These are phyloP conservation scores for Nannochloropsis gaditana DNA, from an alignment of 108 stramenopile genomes.

Conservation along the genomic window DNA sequence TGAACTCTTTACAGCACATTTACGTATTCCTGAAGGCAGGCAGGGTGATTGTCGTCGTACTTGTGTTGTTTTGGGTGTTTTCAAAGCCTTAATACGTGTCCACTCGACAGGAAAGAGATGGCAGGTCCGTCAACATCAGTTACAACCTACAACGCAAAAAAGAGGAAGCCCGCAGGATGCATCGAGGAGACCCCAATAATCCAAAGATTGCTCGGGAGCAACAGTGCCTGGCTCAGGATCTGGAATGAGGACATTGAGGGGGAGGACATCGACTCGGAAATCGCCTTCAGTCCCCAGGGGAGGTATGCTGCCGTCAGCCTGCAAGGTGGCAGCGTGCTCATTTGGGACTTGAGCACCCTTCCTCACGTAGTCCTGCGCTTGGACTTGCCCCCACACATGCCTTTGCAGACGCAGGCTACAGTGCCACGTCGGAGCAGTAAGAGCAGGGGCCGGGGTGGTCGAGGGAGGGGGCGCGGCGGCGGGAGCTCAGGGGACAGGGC, in stretches of 20 bases:
- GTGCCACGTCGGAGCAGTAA: background rate
- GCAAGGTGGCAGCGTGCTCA: constrained; percentile 12
- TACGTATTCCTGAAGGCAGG: no score
- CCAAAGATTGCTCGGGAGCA: background rate
- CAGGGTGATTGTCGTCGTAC: no score
- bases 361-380: background rate
- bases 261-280: constrained; percentile 19
- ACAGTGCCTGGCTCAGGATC: background rate
- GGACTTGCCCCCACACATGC: background rate
- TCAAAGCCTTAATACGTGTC: no score
- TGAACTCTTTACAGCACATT: no score
- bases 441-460: background rate
- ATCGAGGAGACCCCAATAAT: background rate
- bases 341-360: constrained; percentile 13
- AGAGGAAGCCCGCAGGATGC: background rate
- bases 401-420: background rate
- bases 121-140: background rate
- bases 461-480: background rate
- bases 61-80: no score
- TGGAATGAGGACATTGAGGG: background rate
- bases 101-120: background rate
- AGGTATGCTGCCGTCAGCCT: constrained; percentile 6
- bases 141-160: background rate
- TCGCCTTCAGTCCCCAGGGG: background rate
- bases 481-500: background rate